These are phyloP conservation scores for Nelumbo lutea DNA, from an alignment of 164 flowering plant species.

Conservation along the genomic window DNA sequence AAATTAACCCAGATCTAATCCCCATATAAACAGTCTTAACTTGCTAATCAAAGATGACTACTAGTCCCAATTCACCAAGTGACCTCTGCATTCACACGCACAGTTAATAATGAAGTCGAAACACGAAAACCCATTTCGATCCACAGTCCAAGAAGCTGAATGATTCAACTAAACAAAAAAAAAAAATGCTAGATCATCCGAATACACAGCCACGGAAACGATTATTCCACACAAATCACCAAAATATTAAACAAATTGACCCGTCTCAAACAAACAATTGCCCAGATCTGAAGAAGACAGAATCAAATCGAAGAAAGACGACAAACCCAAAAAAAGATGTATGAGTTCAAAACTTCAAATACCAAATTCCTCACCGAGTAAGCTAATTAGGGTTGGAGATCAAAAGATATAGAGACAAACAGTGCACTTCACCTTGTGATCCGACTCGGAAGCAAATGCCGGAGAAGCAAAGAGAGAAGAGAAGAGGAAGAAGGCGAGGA, in stretches of 20 bases:
- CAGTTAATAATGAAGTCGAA: not conserved
- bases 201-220: not conserved
- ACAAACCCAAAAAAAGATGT: not conserved
- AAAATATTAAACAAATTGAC: not conserved
- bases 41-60: not conserved
- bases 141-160: not conserved
- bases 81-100: not conserved
- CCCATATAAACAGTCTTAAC: not conserved
- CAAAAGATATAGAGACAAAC: not conserved
- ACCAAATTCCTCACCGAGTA: not conserved
- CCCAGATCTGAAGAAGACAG: not conserved
- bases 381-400: constrained; percentile 9
- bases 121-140: not conserved
- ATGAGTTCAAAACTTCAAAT: not conserved
- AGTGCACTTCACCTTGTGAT: constrained; percentile 43
- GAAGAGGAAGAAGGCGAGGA: constrained; percentile 9
- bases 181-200: not conserved
- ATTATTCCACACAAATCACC: not conserved
- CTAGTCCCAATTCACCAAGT: not conserved
- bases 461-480: constrained; percentile 18
- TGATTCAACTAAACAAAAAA: not conserved
- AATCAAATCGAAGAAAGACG: not conserved
- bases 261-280: not conserved
- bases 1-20: not conserved
- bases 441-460: constrained; percentile 43